Conservation (phyloP, 2,329 filamentous ascomycete species). For the Sporothrix dimorphospora region DNA sequence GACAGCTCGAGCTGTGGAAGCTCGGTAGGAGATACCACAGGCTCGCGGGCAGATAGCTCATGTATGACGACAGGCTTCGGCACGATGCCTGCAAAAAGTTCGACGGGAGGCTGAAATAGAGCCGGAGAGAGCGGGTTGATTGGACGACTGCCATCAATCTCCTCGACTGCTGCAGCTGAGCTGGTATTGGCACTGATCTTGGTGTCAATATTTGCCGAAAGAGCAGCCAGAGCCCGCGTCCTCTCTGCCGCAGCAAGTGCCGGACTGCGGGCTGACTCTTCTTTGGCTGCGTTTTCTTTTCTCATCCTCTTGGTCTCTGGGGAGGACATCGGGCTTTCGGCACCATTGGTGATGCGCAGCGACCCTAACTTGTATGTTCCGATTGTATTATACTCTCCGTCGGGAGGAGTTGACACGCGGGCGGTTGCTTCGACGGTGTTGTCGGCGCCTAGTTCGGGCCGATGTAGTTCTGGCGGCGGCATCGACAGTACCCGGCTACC, state of each 20-base stretch:
- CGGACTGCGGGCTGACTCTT: background rate
- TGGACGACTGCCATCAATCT: background rate
- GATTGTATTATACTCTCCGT: conserved; percentile 61
- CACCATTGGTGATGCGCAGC: conserved; percentile 64
- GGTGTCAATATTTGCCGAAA: conserved; percentile 19
- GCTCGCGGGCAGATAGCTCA: background rate
- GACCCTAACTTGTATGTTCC: conserved; percentile 66
- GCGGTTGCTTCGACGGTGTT: conserved; percentile 36
- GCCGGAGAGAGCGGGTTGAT: background rate
- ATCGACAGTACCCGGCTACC: conserved; percentile 43
- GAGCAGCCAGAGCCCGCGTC: conserved; percentile 25
- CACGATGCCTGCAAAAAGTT: background rate
- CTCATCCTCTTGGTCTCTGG: conserved; percentile 13
- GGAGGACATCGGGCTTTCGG: conserved; percentile 50
- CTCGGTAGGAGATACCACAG: background rate
- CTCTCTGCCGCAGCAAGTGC: conserved; percentile 14
- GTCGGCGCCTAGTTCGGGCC: conserved; percentile 26
- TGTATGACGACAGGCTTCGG: background rate
- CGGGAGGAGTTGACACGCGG: conserved; percentile 54
- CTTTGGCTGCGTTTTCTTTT: background rate
- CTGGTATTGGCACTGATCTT: background rate
- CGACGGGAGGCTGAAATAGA: background rate
- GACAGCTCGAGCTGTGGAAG: conserved; percentile 27
- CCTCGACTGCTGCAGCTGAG: too few species aligned
- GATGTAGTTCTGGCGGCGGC: conserved; percentile 36